Evolutionary conservation across 768 basidiomycete genomes (phyloP).

Genomic region (Mycena vitilis): DNA sequence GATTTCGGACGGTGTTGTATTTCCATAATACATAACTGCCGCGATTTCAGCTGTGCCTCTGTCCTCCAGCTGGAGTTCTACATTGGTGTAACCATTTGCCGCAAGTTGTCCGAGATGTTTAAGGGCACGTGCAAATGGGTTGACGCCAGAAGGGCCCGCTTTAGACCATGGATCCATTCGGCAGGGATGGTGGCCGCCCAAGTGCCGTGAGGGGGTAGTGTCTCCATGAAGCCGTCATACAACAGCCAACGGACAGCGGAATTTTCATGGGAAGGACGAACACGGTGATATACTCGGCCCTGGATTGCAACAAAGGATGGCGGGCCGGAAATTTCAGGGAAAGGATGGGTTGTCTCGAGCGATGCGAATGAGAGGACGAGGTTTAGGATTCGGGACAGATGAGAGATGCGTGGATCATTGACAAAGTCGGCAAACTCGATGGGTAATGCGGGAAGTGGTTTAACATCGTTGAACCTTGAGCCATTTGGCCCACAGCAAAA

Average conservation of each 20-base stretch:
- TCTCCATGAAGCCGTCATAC: slow-evolving; percentile 43
- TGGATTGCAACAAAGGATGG: slow-evolving; percentile 40
- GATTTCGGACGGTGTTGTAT: background rate
- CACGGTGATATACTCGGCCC: slow-evolving; percentile 47
- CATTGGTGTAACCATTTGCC: background rate
- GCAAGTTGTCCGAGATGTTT: slow-evolving; percentile 7
- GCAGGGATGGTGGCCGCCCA: slow-evolving; percentile 20
- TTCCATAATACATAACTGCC: slow-evolving; percentile 26
- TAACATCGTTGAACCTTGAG: slow-evolving; percentile 34
- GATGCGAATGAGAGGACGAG: slow-evolving; percentile 26
- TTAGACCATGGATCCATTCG: slow-evolving; percentile 32
- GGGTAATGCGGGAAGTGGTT: slow-evolving; percentile 39
- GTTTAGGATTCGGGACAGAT: slow-evolving; percentile 42
- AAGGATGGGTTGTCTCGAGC: slow-evolving; percentile 41
- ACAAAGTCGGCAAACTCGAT: slow-evolving; percentile 41
- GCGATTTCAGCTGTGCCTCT: slow-evolving; percentile 42
- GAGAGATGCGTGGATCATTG: slow-evolving; percentile 42
- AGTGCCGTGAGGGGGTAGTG: slow-evolving; percentile 9
- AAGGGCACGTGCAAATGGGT: slow-evolving; percentile 33
- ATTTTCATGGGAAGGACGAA: slow-evolving; percentile 41
- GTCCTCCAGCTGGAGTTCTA: slow-evolving; percentile 38
- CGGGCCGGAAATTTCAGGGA: slow-evolving; percentile 32
- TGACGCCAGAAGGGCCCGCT: slow-evolving; percentile 23
- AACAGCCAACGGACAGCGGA: slow-evolving; percentile 48
- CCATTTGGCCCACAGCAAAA: slow-evolving; percentile 49